These are phyloP conservation scores for Carpinus viminea DNA, from an alignment of 306 rosid genomes.

Conservation along the genomic window DNA sequence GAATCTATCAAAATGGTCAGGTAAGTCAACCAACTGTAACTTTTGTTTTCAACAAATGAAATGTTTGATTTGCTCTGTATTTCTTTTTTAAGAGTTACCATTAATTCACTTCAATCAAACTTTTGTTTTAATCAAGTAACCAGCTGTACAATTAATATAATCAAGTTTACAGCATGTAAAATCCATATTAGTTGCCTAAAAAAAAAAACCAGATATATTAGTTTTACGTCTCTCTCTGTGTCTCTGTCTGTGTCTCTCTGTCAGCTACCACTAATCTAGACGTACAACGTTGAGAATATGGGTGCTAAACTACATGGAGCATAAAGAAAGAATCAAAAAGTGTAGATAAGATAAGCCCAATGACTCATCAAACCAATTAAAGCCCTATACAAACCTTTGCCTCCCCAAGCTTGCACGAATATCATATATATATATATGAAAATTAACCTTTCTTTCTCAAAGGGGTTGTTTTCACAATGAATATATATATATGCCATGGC, in stretches of 20 bases:
- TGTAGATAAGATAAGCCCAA: conserved; percentile 26
- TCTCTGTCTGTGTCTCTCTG: conserved; percentile 27
- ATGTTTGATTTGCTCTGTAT: not conserved
- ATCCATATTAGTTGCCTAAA: conserved; percentile 20
- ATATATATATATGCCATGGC: conserved; percentile 23
- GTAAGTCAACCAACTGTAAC: too few relatives aligned
- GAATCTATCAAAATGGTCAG: too few relatives aligned
- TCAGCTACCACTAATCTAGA: conserved; percentile 8
- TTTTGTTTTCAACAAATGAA: too few relatives aligned
- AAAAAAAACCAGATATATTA: conserved; percentile 15
- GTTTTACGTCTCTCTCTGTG: conserved; percentile 35
- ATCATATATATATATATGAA: too few relatives aligned
- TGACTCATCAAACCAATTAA: conserved; percentile 42
- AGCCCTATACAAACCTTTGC: conserved; percentile 15
- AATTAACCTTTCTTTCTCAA: conserved; percentile 2
- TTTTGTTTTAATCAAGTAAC: not conserved
- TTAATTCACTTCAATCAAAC: not conserved
- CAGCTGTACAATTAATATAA: not conserved
- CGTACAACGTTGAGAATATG: conserved; percentile 17
- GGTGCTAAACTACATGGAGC: conserved; percentile 32
- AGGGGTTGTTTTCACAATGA: conserved; percentile 36
- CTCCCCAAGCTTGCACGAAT: conserved; percentile 20
- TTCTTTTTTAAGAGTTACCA: not conserved
- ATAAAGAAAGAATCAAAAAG: conserved; percentile 3
- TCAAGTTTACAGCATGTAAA: not conserved